These are phyloP conservation scores for Torrubiellomyces zombiae DNA, from an alignment of 2,329 filamentous ascomycete genomes.

Conservation along the genomic window DNA sequence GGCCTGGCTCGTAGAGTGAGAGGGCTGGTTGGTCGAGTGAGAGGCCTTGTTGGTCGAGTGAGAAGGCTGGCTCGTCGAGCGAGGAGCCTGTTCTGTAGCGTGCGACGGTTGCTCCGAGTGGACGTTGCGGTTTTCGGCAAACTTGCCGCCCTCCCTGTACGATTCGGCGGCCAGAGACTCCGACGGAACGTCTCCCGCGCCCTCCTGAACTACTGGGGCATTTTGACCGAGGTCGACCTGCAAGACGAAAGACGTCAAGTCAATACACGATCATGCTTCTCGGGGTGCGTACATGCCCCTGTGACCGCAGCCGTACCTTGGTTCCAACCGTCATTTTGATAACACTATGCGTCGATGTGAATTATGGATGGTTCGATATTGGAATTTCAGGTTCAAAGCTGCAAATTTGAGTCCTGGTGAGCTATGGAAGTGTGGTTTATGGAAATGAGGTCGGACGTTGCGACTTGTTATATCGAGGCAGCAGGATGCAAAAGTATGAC, in stretches of 20 bases:
- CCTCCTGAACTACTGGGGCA: constrained; percentile 38
- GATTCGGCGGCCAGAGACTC: constrained; percentile 70
- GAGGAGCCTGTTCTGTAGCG: constrained; percentile 21
- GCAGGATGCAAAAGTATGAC: no score
- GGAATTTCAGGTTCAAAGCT: no score
- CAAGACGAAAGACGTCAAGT: no score
- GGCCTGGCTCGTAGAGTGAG: constrained; percentile 23
- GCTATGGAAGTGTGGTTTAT: no score
- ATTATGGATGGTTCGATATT: no score
- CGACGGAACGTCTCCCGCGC: constrained; percentile 42
- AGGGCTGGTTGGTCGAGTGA: no score
- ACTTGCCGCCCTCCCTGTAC: constrained; percentile 38
- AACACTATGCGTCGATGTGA: not conserved
- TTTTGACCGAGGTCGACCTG: constrained; percentile 30
- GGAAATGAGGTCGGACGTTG: no score
- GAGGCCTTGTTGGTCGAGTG: no score
- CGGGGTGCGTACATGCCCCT: not conserved
- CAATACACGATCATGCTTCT: not conserved
- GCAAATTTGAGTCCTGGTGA: no score
- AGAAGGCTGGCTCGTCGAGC: constrained; percentile 14
- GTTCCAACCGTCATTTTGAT: constrained; percentile 2
- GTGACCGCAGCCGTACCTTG: constrained; percentile 1
- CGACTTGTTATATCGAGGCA: no score
- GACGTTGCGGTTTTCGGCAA: constrained; percentile 40
- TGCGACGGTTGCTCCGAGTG: constrained; percentile 8